Conservation (phyloP, 139 green algal genomes). For the Nannochloris sp. region DNA sequence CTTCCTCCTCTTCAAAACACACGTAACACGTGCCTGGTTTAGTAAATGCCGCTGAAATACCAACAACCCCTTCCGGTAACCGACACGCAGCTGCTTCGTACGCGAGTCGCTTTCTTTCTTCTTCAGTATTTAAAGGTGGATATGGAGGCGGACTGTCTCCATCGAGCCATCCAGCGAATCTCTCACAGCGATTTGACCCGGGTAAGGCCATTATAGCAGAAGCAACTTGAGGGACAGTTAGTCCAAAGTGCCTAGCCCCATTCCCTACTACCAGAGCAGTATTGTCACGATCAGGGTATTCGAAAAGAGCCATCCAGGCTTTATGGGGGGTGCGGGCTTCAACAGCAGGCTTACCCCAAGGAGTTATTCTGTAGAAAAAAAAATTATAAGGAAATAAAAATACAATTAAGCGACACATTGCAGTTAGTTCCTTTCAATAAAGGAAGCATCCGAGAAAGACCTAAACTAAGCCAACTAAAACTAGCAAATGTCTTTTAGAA, state of each 20-base stretch:
- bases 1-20: constrained; percentile 55
- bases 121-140: constrained; percentile 26
- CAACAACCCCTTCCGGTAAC: constrained; percentile 37
- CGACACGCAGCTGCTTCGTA: constrained; percentile 24
- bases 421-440: too few relatives aligned
- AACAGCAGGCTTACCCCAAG: constrained; percentile 18
- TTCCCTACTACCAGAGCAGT: constrained; percentile 2
- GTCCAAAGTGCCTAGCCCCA: constrained; percentile 43
- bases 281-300: not conserved
- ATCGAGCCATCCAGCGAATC: constrained; percentile 40
- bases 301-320: constrained; percentile 46
- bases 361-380: constrained; percentile 40
- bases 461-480: too few relatives aligned
- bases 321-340: constrained; percentile 27
- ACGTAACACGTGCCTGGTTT: constrained; percentile 38
- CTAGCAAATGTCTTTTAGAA: too few relatives aligned
- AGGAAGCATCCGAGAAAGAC: too few relatives aligned
- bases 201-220: constrained; percentile 34
- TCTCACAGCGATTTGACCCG: constrained; percentile 32
- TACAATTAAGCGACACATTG: too few relatives aligned
- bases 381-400: not conserved
- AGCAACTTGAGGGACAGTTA: constrained; percentile 25
- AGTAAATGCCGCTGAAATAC: not conserved
- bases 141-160: constrained; percentile 12
- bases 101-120: constrained; percentile 27